phyloP scores from a whole-genome alignment of 352 stramenopile genomes.

The Albugo candida region DNA sequence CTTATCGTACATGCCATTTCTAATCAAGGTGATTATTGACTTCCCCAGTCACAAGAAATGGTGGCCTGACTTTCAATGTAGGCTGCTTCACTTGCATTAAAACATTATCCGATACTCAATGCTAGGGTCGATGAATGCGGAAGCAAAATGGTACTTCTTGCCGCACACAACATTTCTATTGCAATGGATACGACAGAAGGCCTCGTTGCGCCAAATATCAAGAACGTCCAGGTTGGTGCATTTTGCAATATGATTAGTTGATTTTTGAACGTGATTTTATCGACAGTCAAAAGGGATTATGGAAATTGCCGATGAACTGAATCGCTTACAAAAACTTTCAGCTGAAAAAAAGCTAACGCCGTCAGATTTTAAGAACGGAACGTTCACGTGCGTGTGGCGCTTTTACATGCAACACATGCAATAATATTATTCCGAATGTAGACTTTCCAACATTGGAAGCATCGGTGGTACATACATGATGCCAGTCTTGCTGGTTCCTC shows the following conservation, averaged over 20 bases:
- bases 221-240: slow-evolving; percentile 66
- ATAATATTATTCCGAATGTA: slow-evolving; percentile 9
- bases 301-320: slow-evolving; percentile 71
- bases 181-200: slow-evolving; percentile 94
- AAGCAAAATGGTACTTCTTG: slow-evolving; percentile 75
- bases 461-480: slow-evolving; percentile 96
- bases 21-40: slow-evolving; percentile 68
- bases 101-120: slow-evolving; percentile 89
- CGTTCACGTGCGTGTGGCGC: slow-evolving; percentile 54
- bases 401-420: background rate
- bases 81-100: slow-evolving; percentile 85
- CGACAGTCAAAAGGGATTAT: slow-evolving; percentile 55
- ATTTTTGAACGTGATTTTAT: slow-evolving; percentile 1
- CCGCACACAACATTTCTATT: slow-evolving; percentile 93
- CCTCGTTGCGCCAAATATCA: slow-evolving; percentile 93
- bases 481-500: slow-evolving; percentile 88
- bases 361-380: slow-evolving; percentile 80
- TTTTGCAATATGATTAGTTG: background rate
- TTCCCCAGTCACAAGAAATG: background rate
- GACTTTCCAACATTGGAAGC: slow-evolving; percentile 85
- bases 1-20: slow-evolving; percentile 92
- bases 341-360: slow-evolving; percentile 56
- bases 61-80: slow-evolving; percentile 11
- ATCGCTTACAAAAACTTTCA: slow-evolving; percentile 73
- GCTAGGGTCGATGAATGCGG: slow-evolving; percentile 72